Percentiles rank a stretch among this genome's conserved stretches.
phyloP scores from a whole-genome alignment of 148 eudicot species.

The Persicaria tinctoria region DNA sequence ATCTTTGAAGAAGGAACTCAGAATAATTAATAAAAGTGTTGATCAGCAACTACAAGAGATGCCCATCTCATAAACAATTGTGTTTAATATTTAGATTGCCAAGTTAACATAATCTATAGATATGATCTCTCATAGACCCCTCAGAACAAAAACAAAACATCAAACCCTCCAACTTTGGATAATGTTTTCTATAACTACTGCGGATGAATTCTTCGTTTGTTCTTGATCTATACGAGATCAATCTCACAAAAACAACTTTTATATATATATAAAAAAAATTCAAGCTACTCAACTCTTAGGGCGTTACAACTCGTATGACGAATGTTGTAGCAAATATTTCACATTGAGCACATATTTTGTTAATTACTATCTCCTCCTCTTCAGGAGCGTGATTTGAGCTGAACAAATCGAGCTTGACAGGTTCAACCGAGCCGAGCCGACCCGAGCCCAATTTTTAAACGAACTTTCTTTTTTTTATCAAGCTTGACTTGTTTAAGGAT shows the following conservation, averaged over 20 bases:
- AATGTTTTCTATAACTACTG: neutral
- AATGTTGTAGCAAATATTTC: neutral
- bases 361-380: too few relatives aligned
- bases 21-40: neutral
- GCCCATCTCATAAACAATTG: slow-evolving; percentile 1
- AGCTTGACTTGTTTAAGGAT: too few relatives aligned
- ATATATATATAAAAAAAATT: neutral
- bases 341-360: neutral
- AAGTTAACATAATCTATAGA: neutral
- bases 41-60: neutral
- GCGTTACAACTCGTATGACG: neutral
- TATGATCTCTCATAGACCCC: slow-evolving; percentile 1
- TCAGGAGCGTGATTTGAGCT: too few relatives aligned
- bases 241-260: neutral
- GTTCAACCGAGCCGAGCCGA: too few relatives aligned
- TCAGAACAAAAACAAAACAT: neutral
- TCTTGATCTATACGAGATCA: neutral
- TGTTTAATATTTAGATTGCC: neutral
- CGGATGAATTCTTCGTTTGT: neutral
- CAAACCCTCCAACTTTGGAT: neutral
- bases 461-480: too few relatives aligned
- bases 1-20: neutral
- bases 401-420: too few relatives aligned
- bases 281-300: neutral
- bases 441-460: too few relatives aligned